A percentile compares a stretch with the other conserved stretches of the same genome.
These are phyloP conservation scores for Chrysoporthe puriensis DNA, from an alignment of 2,329 filamentous ascomycete genomes.

Conservation along the genomic window DNA sequence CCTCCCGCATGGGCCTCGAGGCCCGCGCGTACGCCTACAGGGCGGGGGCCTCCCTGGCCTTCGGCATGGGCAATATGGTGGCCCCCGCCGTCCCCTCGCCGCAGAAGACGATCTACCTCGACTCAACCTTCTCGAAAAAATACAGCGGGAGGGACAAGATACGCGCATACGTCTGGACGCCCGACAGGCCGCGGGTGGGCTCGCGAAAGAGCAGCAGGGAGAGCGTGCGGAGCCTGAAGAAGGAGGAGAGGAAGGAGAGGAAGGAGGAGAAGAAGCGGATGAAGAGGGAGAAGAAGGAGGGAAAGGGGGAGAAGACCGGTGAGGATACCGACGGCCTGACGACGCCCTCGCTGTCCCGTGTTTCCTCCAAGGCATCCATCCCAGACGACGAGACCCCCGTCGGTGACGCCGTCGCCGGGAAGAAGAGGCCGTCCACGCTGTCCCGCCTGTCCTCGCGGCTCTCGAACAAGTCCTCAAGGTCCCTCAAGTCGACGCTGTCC, in stretches of 20 bases:
- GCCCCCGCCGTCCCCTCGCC: slow-evolving; percentile 45
- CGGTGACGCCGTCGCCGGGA: not conserved
- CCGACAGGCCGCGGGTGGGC: slow-evolving; percentile 28
- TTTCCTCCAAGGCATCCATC: slow-evolving; percentile 22
- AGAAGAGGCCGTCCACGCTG: slow-evolving; percentile 13
- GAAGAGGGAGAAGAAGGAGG: slow-evolving; percentile 14
- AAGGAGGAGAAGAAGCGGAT: slow-evolving; percentile 15
- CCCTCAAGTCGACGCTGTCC: slow-evolving; percentile 10
- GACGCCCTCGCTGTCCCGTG: slow-evolving; percentile 26
- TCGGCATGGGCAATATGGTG: slow-evolving; percentile 47
- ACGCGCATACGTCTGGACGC: slow-evolving; percentile 52
- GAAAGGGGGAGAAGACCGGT: slow-evolving; percentile 28
- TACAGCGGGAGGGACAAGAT: slow-evolving; percentile 44
- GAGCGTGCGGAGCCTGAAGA: slow-evolving; percentile 22
- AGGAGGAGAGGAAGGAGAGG: slow-evolving; percentile 15
- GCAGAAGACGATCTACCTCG: slow-evolving; percentile 45
- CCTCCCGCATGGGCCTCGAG: slow-evolving; percentile 48
- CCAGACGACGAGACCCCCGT: slow-evolving; percentile 21
- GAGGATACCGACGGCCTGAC: slow-evolving; percentile 15
- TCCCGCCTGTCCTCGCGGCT: slow-evolving; percentile 24
- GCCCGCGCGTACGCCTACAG: slow-evolving; percentile 49
- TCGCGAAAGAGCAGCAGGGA: slow-evolving; percentile 22
- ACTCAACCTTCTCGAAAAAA: slow-evolving; percentile 45
- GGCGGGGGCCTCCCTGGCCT: slow-evolving; percentile 48
- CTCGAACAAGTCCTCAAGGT: slow-evolving; percentile 20